phyloP scores from a whole-genome alignment of 192 early-diverging fungal species.

The Gamsiella multidivaricata region DNA sequence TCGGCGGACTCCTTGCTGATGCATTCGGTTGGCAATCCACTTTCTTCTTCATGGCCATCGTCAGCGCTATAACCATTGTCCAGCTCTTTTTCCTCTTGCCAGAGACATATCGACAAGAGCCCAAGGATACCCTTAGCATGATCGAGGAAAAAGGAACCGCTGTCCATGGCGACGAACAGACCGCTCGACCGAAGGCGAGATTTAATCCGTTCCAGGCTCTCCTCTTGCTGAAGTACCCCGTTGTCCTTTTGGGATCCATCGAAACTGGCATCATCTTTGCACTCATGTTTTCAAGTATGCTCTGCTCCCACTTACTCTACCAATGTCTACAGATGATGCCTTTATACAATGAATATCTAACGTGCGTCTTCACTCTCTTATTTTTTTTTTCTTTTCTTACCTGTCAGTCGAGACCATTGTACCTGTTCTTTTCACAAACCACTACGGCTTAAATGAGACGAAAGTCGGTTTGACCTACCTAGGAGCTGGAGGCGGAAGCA shows the following conservation, averaged over 20 bases:
- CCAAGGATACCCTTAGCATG: background rate
- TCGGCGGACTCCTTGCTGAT: slow-evolving; percentile 60
- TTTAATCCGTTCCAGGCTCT: slow-evolving; percentile 56
- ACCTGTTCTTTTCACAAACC: slow-evolving; percentile 26
- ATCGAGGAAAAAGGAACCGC: slow-evolving; percentile 15
- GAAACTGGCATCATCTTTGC: slow-evolving; percentile 58
- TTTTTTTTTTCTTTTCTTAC: background rate
- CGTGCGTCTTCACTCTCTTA: background rate
- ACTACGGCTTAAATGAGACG: slow-evolving; percentile 22
- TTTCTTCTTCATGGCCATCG: slow-evolving; percentile 59
- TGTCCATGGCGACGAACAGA: background rate
- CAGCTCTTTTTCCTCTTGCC: slow-evolving; percentile 56
- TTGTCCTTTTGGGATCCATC: slow-evolving; percentile 50
- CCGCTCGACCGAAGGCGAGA: background rate
- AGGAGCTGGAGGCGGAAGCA: slow-evolving; percentile 55
- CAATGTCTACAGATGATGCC: no score
- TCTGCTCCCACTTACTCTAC: background rate
- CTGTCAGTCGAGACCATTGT: slow-evolving; percentile 43
- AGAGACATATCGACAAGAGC: slow-evolving; percentile 56
- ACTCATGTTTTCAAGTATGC: slow-evolving; percentile 61
- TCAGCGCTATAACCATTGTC: slow-evolving; percentile 39
- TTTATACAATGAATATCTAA: no score
- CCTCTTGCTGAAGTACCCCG: slow-evolving; percentile 50
- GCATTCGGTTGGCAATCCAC: slow-evolving; percentile 56
- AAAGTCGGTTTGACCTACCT: slow-evolving; percentile 48